Evolutionary conservation across 208 protist species (phyloP).

Genomic region (Balamuthia mandrillaris): DNA sequence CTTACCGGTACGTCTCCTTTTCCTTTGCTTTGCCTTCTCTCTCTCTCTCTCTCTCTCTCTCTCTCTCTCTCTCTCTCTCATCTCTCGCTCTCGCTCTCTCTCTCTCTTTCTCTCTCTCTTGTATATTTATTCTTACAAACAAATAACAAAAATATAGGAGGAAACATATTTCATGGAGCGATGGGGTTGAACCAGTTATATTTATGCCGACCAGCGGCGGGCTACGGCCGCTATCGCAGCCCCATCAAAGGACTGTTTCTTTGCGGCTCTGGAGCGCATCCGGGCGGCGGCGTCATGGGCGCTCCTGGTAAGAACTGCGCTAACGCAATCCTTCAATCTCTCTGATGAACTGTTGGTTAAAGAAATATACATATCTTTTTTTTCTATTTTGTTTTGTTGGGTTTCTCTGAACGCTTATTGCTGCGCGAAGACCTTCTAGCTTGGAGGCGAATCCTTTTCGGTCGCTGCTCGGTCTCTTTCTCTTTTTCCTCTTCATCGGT

Average conservation of each 20-base stretch:
- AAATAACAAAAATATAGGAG: neutral
- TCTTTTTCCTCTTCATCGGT: no score
- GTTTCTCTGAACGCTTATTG: no score
- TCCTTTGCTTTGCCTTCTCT: neutral
- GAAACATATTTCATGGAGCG: constrained; percentile 70
- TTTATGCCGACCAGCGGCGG: constrained; percentile 41
- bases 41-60: neutral
- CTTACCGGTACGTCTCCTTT: constrained; percentile 36
- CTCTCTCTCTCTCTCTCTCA: neutral
- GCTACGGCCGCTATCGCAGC: constrained; percentile 33
- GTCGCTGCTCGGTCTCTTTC: no score
- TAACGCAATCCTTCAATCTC: neutral
- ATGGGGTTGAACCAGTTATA: constrained; percentile 63
- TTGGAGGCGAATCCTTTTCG: no score
- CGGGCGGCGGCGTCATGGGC: constrained; percentile 70
- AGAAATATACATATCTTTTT: no score
- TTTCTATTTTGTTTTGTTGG: no score
- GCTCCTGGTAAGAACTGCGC: constrained; percentile 48
- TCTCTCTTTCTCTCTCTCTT: neutral
- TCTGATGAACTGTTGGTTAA: neutral
- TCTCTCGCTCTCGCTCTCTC: neutral
- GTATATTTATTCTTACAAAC: neutral
- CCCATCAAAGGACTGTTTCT: constrained; percentile 56
- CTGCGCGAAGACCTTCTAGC: no score
- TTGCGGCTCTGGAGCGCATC: constrained; percentile 55